Evolutionary conservation across 805 yeast genomes (phyloP).

Genomic region (Schwanniomyces sp.): DNA sequence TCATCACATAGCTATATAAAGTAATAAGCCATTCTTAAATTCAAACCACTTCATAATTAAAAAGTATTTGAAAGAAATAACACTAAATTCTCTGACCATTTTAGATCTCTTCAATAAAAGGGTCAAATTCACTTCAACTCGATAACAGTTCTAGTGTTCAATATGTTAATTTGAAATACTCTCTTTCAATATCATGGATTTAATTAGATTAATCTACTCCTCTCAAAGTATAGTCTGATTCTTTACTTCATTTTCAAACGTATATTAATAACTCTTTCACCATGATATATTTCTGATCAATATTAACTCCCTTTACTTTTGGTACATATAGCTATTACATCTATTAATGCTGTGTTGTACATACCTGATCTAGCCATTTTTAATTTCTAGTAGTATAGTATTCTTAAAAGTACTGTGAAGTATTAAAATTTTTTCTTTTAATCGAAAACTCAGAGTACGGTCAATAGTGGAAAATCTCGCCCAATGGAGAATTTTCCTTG

Average conservation of each 20-base stretch:
- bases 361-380: conserved; percentile 70
- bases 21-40: too few relatives aligned
- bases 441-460: neutral
- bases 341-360: conserved; percentile 21
- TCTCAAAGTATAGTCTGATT: neutral
- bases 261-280: neutral
- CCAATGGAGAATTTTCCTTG: conserved; percentile 1
- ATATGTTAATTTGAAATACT: neutral
- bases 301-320: neutral
- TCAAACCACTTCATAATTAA: too few relatives aligned
- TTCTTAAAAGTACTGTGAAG: neutral
- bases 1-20: neutral
- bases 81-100: too few relatives aligned
- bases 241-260: neutral
- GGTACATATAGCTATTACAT: neutral
- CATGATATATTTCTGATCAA: conserved; percentile 1
- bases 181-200: neutral
- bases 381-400: conserved; percentile 12
- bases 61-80: too few relatives aligned
- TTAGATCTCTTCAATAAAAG: neutral
- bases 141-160: neutral
- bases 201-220: neutral
- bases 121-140: neutral
- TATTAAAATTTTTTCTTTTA: conserved; percentile 1
- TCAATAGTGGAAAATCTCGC: conserved; percentile 1